phyloP scores from a whole-genome alignment of 495 filamentous ascomycete genomes.

The Oidiodendron maius region DNA sequence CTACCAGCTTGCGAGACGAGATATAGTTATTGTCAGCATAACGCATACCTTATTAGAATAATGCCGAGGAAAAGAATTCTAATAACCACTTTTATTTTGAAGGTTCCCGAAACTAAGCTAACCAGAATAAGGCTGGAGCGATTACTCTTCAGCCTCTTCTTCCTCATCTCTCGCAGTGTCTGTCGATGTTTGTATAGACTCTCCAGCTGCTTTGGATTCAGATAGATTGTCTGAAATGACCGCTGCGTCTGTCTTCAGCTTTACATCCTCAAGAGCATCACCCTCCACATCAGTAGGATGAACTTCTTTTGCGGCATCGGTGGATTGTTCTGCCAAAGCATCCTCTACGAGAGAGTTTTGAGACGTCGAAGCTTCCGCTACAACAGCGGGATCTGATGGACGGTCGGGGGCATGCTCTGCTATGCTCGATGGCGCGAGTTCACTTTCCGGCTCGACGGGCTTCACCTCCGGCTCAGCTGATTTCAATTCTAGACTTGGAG shows the following conservation, averaged over 20 bases:
- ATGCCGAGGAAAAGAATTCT: too few species aligned
- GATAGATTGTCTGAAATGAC: slow-evolving; percentile 3
- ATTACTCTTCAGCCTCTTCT: slow-evolving; percentile 7
- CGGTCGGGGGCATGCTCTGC: slow-evolving; percentile 25
- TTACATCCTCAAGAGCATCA: slow-evolving; percentile 10
- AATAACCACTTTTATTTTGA: too few species aligned
- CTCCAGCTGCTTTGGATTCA: slow-evolving; percentile 1
- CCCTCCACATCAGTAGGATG: not conserved
- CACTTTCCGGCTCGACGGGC: slow-evolving; percentile 24
- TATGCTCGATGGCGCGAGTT: slow-evolving; percentile 23
- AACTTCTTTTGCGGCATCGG: slow-evolving; percentile 13
- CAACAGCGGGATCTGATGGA: slow-evolving; percentile 11
- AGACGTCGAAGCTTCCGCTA: slow-evolving; percentile 1
- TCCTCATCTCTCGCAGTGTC: slow-evolving; percentile 12
- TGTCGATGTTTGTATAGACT: slow-evolving; percentile 15
- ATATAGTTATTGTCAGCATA: too few species aligned
- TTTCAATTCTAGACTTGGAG: slow-evolving; percentile 14
- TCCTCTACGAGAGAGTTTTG: slow-evolving; percentile 12
- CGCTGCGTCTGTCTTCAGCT: slow-evolving; percentile 2
- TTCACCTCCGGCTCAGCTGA: slow-evolving; percentile 14
- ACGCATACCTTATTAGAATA: too few species aligned
- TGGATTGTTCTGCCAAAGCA: slow-evolving; percentile 2
- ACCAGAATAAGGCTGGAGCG: not conserved
- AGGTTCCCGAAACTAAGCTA: slow-evolving; percentile 7
- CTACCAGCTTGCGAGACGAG: too few species aligned